phyloP scores from a whole-genome alignment of 768 basidiomycete genomes.

The Gymnopilus dilepis region DNA sequence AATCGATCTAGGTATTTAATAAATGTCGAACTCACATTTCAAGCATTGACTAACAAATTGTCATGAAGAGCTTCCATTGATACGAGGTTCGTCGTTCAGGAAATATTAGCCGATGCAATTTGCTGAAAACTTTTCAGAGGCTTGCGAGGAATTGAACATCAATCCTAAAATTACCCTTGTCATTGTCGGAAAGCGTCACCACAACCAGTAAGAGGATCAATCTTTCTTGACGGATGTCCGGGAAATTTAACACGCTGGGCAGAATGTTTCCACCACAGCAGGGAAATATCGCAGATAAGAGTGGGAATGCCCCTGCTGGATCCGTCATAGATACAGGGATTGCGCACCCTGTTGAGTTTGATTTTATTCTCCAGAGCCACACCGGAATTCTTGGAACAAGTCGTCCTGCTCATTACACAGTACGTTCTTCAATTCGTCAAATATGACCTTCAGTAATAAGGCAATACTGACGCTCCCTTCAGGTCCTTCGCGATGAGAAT shows the following conservation, averaged over 20 bases:
- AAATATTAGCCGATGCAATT: neutral
- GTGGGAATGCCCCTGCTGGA: conserved; percentile 78
- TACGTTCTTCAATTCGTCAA: conserved; percentile 28
- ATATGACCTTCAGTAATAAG: neutral
- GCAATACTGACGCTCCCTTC: neutral
- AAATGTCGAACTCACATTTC: neutral
- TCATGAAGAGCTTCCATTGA: conserved; percentile 62
- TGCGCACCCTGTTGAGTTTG: conserved; percentile 73
- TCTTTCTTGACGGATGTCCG: neutral
- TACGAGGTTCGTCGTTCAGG: conserved; percentile 50
- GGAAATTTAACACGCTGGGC: too few species aligned
- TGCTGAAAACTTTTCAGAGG: conserved; percentile 45
- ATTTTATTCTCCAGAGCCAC: conserved; percentile 82
- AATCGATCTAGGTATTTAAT: conserved; percentile 55
- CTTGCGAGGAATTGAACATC: conserved; percentile 63
- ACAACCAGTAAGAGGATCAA: conserved; percentile 33
- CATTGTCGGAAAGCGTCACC: conserved; percentile 81
- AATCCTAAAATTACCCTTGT: conserved; percentile 73
- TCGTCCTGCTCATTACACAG: conserved; percentile 51
- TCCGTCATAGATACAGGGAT: conserved; percentile 78
- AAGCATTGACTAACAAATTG: neutral
- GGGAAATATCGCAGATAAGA: conserved; percentile 52
- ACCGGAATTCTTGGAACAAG: conserved; percentile 81
- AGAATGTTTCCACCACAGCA: conserved; percentile 17
- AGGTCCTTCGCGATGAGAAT: conserved; percentile 50